Percentiles rank a stretch among this genome's conserved stretches.
Conservation (phyloP, 768 basidiomycete species). For the Lactarius psammicola region DNA sequence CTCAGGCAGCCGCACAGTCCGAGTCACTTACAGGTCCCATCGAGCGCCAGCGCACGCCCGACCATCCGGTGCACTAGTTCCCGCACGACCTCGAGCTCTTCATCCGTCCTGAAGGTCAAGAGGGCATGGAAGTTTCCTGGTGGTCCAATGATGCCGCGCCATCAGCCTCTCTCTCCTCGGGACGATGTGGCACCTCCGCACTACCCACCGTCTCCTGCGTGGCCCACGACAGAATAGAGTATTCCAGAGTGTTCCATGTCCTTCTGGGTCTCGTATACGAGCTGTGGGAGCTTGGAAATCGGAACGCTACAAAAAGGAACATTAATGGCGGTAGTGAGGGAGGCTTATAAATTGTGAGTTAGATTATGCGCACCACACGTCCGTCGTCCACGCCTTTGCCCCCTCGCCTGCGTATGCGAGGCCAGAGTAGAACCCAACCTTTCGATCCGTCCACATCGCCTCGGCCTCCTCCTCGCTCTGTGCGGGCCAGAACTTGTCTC, state of each 20-base stretch:
- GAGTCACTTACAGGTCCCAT: slow-evolving; percentile 59
- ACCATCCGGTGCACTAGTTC: slow-evolving; percentile 59
- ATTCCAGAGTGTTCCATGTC: slow-evolving; percentile 61
- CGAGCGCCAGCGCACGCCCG: slow-evolving; percentile 61
- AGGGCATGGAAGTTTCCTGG: slow-evolving; percentile 47
- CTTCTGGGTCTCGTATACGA: slow-evolving; percentile 67
- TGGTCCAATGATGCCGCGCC: neutral
- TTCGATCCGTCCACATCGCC: slow-evolving; percentile 71
- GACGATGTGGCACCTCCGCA: slow-evolving; percentile 17
- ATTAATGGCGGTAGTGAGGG: neutral
- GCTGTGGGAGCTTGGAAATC: slow-evolving; percentile 59
- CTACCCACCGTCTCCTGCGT: slow-evolving; percentile 68
- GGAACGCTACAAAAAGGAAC: slow-evolving; percentile 53
- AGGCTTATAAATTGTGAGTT: neutral
- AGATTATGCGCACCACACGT: slow-evolving; percentile 58
- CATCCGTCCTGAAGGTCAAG: slow-evolving; percentile 39
- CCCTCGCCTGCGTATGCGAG: slow-evolving; percentile 55
- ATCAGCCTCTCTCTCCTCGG: neutral
- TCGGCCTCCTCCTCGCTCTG: slow-evolving; percentile 60
- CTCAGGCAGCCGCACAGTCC: slow-evolving; percentile 19
- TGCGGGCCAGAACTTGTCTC: slow-evolving; percentile 65
- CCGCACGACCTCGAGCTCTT: slow-evolving; percentile 37
- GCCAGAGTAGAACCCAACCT: slow-evolving; percentile 59
- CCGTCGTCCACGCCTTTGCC: slow-evolving; percentile 63
- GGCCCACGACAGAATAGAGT: slow-evolving; percentile 65